Base-by-base conservation (phyloP, 2,329 filamentous ascomycete species). In the Talaromyces sp. region DNA sequence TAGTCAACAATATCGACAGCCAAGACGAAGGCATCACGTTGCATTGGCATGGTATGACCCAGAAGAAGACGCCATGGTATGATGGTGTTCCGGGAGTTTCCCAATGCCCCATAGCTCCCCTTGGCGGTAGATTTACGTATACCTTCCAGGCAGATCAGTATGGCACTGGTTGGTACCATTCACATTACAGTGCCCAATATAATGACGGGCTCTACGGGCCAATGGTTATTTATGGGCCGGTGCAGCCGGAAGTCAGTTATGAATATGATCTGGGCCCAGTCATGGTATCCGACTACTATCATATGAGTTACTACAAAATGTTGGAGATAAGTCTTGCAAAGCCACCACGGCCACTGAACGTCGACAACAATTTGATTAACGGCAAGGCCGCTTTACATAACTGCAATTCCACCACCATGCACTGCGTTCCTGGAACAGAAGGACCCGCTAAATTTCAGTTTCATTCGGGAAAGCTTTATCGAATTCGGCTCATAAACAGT, bases 81-180 rank as follows among this genome's bases (percentile, higher is more conserved):
- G 86, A 88, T 65, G 86, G 86, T 59, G 84, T 87, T 5, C 74
- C 75, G 28, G 79, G 79, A 55, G 69, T 84, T 19, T 83, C 80
- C 0, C 78, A 84, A 64, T 84, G 82, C 61, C 81, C 82, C 0
- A 75, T 81, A 25, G 76, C 84, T 0, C 81, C 83, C 0, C 32
- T 10, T 3, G 82, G 82, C 0, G 67, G 80, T 7, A 77, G 76
- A 1, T 78, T 80, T 52, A 85, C 82, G 1, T 89, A 89, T 72
- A 81, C 71, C 2, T 88, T 83, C 75, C 77, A 77, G 6, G 52
- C 57, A 8, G 58, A 65, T 19, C 66, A 71, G 61, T 64, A 66
- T 58, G 71, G 71, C 42, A 73, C 72, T 3, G 75, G 72, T 59
- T 77, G 75, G 75, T 77, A 70, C 62, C 75, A 77, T 65, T 69